Conservation (phyloP, 371 early-diverging fungal species). For the Synchytrium microbalum region DNA sequence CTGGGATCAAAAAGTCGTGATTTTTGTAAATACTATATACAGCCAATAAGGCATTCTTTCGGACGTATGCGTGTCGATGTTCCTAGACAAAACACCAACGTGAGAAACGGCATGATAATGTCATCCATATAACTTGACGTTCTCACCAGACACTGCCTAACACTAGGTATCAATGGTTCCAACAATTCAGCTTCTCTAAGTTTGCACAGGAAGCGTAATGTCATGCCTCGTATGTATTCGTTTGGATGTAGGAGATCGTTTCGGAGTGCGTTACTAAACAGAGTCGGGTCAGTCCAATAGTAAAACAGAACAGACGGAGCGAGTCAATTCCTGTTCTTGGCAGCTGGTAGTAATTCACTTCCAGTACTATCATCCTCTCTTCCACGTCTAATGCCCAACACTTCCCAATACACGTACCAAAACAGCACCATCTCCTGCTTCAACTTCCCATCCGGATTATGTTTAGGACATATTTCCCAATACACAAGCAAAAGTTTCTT, state of each 20-base stretch:
- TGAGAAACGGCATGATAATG: conserved; percentile 2
- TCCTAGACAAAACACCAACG: conserved; percentile 40
- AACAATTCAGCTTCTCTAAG: conserved; percentile 88
- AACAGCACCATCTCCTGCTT: conserved; percentile 95
- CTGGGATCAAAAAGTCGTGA: conserved; percentile 87
- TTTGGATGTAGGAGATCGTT: conserved; percentile 98
- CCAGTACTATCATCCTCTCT: not conserved
- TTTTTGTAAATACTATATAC: conserved; percentile 79
- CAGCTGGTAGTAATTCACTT: too few relatives aligned
- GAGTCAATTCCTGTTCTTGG: too few relatives aligned
- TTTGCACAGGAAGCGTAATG: conserved; percentile 91
- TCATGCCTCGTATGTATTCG: conserved; percentile 96
- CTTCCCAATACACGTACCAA: conserved; percentile 54
- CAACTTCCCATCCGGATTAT: conserved; percentile 82
- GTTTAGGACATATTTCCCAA: conserved; percentile 95
- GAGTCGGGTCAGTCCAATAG: not conserved
- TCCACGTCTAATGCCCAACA: not conserved
- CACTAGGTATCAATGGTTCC: conserved; percentile 88
- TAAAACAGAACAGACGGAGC: not conserved
- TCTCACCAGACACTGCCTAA: conserved; percentile 74
- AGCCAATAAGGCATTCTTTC: conserved; percentile 95
- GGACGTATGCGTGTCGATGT: conserved; percentile 95
- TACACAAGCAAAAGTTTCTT: conserved; percentile 93
- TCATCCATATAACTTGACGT: not conserved
- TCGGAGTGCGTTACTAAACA: conserved; percentile 90